Evolutionary conservation across 768 basidiomycete genomes (phyloP), one percentile per base, ranked within the genome.

Genomic region (Crucibulum laeve): DNA sequence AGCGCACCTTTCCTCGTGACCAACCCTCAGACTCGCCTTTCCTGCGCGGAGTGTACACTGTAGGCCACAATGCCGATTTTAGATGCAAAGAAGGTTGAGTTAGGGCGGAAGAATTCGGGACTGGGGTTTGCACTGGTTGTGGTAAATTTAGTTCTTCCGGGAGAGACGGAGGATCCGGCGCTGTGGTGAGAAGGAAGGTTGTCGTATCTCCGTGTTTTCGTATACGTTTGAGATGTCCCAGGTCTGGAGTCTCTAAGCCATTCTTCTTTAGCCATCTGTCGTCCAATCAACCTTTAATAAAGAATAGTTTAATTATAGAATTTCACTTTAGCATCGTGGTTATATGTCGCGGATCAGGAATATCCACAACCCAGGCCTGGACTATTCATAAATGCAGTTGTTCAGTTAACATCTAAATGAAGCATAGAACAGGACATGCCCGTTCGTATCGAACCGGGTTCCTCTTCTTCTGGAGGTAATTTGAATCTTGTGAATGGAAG

Each of bases 21-120:
- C 91, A 91, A 4, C 67, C 65, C 47, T 84, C 78, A 1, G 68
- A 62, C 45, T 87, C 84, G 53, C 76, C 78, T 56, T 80, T 88
- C 48, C 80, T 73, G 25, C 75, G 74, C 0, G 87, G 87, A 3
- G 81, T 71, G 52, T 79, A 91, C 11, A 81, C 64, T 8, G 87
- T 88, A 5, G 95, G 95, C 95, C 95, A 98, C n/a, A 89, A 63
- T 1, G 74, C 60, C 28, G 76, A 74, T 63, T 94, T 93, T 25
- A 80, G 58, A 33, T 62, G 58, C 17, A 91, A 68, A 5, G 91
- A 86, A 11, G 71, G 69, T 0, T 67, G 67, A 0, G 89, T 91
- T 3, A 84, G 66, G 0, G 91, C 91, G 8, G 82, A 71, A 11
- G 74, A 70, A 23, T 67, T 61, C 1, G 94, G 92, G 1, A 93